Evolutionary conservation across 192 early-diverging fungal genomes (phyloP).

Genomic region (Umbelopsis isabellina): DNA sequence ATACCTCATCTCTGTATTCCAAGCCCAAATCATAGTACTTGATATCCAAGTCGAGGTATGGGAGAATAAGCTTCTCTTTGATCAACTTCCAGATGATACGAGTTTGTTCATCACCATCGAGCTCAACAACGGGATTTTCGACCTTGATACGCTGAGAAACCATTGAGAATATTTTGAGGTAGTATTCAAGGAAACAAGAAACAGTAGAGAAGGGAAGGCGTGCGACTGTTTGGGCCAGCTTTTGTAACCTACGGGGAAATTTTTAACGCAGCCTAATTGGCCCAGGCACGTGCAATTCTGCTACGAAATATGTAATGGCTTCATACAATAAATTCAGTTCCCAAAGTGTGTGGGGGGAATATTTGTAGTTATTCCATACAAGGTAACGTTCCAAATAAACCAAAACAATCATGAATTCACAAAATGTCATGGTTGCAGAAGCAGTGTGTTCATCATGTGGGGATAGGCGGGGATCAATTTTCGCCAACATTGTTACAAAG

Average conservation of each 20-base stretch:
- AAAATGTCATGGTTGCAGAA: no score
- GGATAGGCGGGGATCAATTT: constrained; percentile 1
- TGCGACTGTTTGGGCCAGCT: constrained; percentile 2
- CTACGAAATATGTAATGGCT: not conserved
- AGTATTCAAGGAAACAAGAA: not conserved
- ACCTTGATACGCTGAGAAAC: constrained; percentile 58
- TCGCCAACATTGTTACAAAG: constrained; percentile 12
- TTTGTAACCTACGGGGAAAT: not conserved
- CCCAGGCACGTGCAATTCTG: constrained; percentile 19
- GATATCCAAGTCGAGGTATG: constrained; percentile 88
- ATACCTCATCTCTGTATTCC: constrained; percentile 79
- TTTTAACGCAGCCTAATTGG: not conserved
- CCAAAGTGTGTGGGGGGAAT: not conserved
- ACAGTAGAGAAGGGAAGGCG: constrained; percentile 5
- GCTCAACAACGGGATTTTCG: constrained; percentile 81
- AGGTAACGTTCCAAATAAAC: not conserved
- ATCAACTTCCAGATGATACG: constrained; percentile 96
- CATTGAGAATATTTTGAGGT: not conserved
- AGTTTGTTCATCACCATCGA: constrained; percentile 99
- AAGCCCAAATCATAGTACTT: constrained; percentile 97
- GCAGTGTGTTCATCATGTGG: not conserved
- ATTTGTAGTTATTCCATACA: not conserved
- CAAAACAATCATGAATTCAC: no score
- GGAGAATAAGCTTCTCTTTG: constrained; percentile 91
- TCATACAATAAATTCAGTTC: no score